Evolutionary conservation across 345 rosid species (phyloP), one percentile per base, ranked within the genome.

Genomic region (Noccaea bulbosa): DNA sequence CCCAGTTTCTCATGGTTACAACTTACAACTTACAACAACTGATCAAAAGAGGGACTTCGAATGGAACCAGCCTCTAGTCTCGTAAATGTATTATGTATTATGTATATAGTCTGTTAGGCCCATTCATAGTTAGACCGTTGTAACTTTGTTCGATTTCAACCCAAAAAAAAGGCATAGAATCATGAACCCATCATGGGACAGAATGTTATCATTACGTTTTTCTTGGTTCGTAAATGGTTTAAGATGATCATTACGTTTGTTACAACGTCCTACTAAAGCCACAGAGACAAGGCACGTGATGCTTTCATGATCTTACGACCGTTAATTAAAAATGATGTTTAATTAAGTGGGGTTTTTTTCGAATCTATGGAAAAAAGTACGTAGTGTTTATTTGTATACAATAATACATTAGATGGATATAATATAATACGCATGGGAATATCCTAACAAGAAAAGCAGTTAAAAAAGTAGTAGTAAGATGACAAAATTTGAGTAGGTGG

Each of bases 401-500:
- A n/a, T n/a, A n/a, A 48, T 34, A n/a, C 3, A 30, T 1, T 32
- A 15, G 39, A 11, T 4, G 16, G 34, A 54, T 54, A 34, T 62
- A 44, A 54, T 54, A 34, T 62, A 44, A 44, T 53, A 62, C 55
- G 70, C 56, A 62, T 71, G 76, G 63, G 59, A 72, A 55, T 45
- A 63, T 72, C 16, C 55, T 43, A 8, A 35, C 2, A n/a, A 14
- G 34, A 57, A 69, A 59, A 48, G 58, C 34, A 30, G 2, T 15
- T 27, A 27, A 5, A 70, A 62, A 62, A 62, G 63, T 54, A 32
- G 63, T 34, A 34, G 35, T 22, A 62, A 62, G 54, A 71, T 37
- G 66, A 73, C 77, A 57, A 65, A 64, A 39, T 32, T 40, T 14
- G 52, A 49, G 47, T 40, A 58, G 32, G 67, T 73, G 77, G 67